A percentile compares a stretch with the other conserved stretches of the same genome.
These are phyloP conservation scores for Tricholoma matsutake DNA, from an alignment of 768 basidiomycete species.

Conservation along the genomic window DNA sequence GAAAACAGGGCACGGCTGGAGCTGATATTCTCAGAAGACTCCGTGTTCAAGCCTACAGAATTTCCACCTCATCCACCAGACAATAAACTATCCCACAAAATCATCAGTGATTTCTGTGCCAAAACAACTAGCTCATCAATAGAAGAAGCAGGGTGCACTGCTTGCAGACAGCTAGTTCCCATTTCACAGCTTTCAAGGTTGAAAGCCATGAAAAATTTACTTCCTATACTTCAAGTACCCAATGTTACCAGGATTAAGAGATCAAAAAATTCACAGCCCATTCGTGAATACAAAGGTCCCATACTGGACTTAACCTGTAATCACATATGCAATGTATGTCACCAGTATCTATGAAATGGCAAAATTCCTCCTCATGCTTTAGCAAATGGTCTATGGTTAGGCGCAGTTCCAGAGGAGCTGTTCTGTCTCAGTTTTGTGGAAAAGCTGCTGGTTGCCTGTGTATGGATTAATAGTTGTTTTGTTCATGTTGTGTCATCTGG, in stretches of 20 bases:
- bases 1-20: neutral
- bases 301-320: neutral
- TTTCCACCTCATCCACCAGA: neutral
- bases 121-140: neutral
- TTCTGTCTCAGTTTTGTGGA: conserved; percentile 27
- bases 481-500: too few species aligned
- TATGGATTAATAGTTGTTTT: too few species aligned
- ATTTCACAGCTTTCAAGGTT: neutral
- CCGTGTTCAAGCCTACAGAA: neutral
- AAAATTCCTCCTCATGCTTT: neutral
- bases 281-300: neutral
- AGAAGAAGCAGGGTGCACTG: neutral
- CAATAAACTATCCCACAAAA: neutral
- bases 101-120: neutral
- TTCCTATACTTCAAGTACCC: neutral
- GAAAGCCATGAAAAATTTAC: neutral
- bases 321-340: neutral
- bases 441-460: conserved; percentile 24
- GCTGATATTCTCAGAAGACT: neutral
- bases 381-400: conserved; percentile 7
- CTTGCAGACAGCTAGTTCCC: neutral
- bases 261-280: neutral
- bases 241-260: neutral
- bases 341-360: neutral
- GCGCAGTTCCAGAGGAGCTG: conserved; percentile 24